Evolutionary conservation across 148 eudicot species (phyloP).

Genomic region (Vaccinium vitisidaea): DNA sequence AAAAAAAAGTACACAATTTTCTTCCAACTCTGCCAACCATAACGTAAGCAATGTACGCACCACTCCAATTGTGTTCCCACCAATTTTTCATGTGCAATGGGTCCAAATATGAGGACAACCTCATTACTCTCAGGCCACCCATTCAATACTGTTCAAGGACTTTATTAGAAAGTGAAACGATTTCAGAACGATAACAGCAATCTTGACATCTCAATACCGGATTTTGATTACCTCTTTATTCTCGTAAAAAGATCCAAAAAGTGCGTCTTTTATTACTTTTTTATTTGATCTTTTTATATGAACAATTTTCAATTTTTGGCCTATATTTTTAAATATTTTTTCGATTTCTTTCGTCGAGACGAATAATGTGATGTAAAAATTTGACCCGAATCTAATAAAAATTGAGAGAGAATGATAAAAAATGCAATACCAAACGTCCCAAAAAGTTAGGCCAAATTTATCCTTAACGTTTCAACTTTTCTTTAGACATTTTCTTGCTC

Average conservation of each 20-base stretch:
- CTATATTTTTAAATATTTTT: too few relatives aligned
- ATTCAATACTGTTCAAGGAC: neutral
- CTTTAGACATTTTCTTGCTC: neutral
- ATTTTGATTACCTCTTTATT: neutral
- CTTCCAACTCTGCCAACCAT: neutral
- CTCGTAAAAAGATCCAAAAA: neutral
- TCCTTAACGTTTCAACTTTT: neutral
- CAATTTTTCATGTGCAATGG: constrained; percentile 8
- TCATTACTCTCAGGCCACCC: neutral
- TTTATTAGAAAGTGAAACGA: neutral
- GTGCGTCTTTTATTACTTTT: too few relatives aligned
- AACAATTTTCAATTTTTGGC: too few relatives aligned
- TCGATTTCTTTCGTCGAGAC: too few relatives aligned
- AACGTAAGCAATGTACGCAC: neutral
- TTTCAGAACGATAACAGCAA: too few relatives aligned
- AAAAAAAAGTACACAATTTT: neutral
- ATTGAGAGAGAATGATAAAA: too few relatives aligned
- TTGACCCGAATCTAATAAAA: too few relatives aligned
- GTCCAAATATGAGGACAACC: neutral
- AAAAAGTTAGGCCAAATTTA: too few relatives aligned
- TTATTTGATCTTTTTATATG: too few relatives aligned
- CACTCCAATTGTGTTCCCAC: neutral
- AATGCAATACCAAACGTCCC: too few relatives aligned
- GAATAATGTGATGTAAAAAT: too few relatives aligned
- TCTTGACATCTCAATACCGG: neutral